Percentiles rank a stretch among this genome's conserved stretches.
These are phyloP conservation scores for Aphanomyces stellatus DNA, from an alignment of 352 stramenopile species.

Conservation along the genomic window DNA sequence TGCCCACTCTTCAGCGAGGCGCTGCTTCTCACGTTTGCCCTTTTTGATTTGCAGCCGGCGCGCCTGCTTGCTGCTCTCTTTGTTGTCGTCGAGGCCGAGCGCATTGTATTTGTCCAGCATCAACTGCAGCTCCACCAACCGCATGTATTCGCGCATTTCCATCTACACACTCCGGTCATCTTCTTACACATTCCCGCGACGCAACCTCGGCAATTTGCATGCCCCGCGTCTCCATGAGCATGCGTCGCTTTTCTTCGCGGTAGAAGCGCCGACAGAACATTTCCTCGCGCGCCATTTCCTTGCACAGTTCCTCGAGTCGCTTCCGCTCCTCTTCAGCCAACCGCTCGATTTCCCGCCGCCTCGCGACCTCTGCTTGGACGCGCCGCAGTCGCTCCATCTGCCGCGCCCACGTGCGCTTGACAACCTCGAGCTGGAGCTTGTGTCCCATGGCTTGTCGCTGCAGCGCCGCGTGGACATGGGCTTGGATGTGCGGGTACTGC, in stretches of 20 bases:
- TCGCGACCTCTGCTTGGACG: constrained; percentile 38
- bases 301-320: constrained; percentile 31
- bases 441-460: constrained; percentile 28
- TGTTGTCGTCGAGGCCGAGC: constrained; percentile 49
- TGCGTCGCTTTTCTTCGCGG: constrained; percentile 46
- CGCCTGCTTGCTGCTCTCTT: constrained; percentile 52
- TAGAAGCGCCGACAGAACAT: constrained; percentile 52
- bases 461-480: constrained; percentile 24
- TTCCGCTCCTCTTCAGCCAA: constrained; percentile 41
- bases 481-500: constrained; percentile 11
- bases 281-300: constrained; percentile 66
- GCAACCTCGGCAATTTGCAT: constrained; percentile 32
- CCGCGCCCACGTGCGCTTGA: constrained; percentile 33
- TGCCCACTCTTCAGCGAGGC: constrained; percentile 57
- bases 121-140: constrained; percentile 47
- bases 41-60: constrained; percentile 68
- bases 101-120: constrained; percentile 73
- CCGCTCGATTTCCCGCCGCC: constrained; percentile 43
- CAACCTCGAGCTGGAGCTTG: constrained; percentile 29
- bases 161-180: too few species aligned
- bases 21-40: constrained; percentile 70
- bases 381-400: constrained; percentile 39
- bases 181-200: too few species aligned
- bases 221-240: constrained; percentile 48
- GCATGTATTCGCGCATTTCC: constrained; percentile 62